Conservation (phyloP, 2,329 filamentous ascomycete genomes). For the Colletotrichum noveboracense region DNA sequence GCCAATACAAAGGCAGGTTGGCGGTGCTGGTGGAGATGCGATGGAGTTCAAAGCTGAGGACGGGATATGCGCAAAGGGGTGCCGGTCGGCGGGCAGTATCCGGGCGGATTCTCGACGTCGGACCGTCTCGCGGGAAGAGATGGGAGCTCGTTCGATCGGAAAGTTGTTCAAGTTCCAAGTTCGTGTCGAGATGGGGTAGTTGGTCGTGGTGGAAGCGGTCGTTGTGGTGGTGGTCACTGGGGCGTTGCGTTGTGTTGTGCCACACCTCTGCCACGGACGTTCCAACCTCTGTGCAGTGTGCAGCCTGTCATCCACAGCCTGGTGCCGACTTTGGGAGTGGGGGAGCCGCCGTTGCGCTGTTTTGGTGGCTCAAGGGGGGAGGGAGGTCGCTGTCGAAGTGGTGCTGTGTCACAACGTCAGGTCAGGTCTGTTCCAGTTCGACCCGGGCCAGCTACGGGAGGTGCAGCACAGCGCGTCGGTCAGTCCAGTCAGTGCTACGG, state of each 20-base stretch:
- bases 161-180: background rate
- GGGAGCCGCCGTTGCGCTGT: background rate
- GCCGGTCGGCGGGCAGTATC: background rate
- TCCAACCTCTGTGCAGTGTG: background rate
- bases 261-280: background rate
- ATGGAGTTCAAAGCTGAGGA: conserved; percentile 3
- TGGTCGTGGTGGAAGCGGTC: background rate
- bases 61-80: background rate
- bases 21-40: conserved; percentile 12
- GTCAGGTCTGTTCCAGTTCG: background rate
- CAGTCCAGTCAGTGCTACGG: background rate
- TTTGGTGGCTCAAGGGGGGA: background rate
- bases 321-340: conserved; percentile 7
- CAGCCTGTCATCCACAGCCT: background rate
- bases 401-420: background rate
- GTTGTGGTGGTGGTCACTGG: background rate
- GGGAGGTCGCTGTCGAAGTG: background rate
- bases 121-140: background rate
- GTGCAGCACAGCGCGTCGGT: background rate
- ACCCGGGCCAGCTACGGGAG: background rate
- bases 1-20: conserved; percentile 12
- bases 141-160: background rate
- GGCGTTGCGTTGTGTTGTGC: background rate
- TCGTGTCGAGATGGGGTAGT: background rate
- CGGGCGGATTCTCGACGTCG: background rate